Conservation (phyloP, 139 green algal genomes). For the Coelastrella sp. region DNA sequence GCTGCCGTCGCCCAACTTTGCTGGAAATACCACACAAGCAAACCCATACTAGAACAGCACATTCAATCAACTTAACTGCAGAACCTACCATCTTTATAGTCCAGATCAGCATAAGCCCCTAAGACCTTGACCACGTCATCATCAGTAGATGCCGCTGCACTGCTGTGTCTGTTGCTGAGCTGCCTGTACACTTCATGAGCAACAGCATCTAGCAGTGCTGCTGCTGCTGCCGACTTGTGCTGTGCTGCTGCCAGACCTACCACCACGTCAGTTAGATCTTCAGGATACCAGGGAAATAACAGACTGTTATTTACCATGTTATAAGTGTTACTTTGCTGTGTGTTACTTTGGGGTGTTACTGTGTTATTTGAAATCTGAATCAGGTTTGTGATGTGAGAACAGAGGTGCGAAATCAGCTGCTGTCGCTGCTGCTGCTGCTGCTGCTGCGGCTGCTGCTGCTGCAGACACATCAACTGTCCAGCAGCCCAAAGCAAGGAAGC, state of each 20-base stretch:
- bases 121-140: slow-evolving; percentile 21
- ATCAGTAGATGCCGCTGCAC: neutral
- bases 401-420: neutral
- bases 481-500: slow-evolving; percentile 41
- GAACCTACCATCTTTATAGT: slow-evolving; percentile 30
- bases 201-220: slow-evolving; percentile 27
- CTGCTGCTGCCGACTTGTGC: slow-evolving; percentile 32
- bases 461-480: slow-evolving; percentile 18
- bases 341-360: neutral
- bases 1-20: too few relatives aligned
- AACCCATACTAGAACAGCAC: too few relatives aligned
- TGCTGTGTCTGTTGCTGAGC: slow-evolving; percentile 53
- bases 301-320: neutral
- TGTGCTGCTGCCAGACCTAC: slow-evolving; percentile 32
- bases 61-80: too few relatives aligned
- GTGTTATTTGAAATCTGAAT: slow-evolving; percentile 32
- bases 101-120: slow-evolving; percentile 39
- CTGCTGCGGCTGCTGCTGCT: neutral
- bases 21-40: too few relatives aligned
- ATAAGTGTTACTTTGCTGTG: neutral
- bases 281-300: slow-evolving; percentile 31
- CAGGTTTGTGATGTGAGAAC: neutral
- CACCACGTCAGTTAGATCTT: slow-evolving; percentile 37
- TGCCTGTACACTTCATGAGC: slow-evolving; percentile 48
- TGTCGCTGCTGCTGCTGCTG: slow-evolving; percentile 9